phyloP scores from a whole-genome alignment of 176 grass and related monocot species.

The Triticum dicoccoides region DNA sequence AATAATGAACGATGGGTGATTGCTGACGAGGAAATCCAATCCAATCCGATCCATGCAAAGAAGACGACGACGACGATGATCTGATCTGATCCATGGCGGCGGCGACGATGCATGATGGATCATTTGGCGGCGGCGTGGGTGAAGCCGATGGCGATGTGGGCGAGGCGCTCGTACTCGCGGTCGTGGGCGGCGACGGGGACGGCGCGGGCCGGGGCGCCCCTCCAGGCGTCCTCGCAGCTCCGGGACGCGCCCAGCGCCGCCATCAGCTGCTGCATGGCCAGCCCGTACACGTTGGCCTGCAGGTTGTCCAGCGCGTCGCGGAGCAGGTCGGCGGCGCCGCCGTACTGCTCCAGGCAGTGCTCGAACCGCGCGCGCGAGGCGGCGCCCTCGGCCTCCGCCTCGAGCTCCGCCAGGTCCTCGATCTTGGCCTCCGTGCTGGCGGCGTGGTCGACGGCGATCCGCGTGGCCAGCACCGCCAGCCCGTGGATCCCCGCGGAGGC shows the following conservation, averaged over 20 bases:
- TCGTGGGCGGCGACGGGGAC: conserved; percentile 40
- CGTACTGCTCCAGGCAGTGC: conserved; percentile 55
- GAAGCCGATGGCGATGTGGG: conserved; percentile 53
- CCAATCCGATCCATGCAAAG: neutral
- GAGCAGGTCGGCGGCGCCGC: conserved; percentile 48
- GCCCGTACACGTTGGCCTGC: conserved; percentile 39
- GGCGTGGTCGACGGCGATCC: conserved; percentile 53
- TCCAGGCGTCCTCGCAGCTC: conserved; percentile 57
- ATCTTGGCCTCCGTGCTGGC: conserved; percentile 51
- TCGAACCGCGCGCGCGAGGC: conserved; percentile 14
- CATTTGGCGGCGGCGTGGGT: conserved; percentile 39
- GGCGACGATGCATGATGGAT: neutral
- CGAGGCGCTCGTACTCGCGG: conserved; percentile 52
- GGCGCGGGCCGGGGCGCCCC: neutral
- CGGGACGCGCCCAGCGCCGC: conserved; percentile 43
- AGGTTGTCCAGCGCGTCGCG: conserved; percentile 65
- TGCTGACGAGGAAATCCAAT: neutral
- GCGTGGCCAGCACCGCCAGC: conserved; percentile 36
- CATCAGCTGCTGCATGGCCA: conserved; percentile 38
- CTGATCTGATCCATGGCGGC: too few species aligned
- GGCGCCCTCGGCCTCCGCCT: neutral
- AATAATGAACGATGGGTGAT: too few species aligned
- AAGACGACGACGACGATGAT: neutral
- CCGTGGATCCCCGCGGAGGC: conserved; percentile 24
- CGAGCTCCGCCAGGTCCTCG: conserved; percentile 37